Base-by-base conservation (phyloP, 768 basidiomycete species). In the Austroboletus eburneus region DNA sequence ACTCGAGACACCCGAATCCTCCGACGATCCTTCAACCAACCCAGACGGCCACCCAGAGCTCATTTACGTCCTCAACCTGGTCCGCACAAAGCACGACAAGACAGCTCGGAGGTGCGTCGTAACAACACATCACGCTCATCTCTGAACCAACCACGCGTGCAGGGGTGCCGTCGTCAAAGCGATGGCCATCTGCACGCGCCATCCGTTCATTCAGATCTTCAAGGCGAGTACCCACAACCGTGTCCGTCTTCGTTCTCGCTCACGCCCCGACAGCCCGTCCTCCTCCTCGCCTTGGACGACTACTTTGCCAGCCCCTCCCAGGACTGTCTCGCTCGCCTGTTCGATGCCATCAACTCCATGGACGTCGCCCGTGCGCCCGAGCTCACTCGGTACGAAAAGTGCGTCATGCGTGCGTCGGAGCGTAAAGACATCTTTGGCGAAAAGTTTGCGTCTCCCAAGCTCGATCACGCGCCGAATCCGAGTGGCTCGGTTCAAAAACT, bases 161-260 rank as follows among this genome's bases (percentile, higher is more conserved):
- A 94, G 94, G 71, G 94, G 94, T 43, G 94, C 94, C 0, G 80
- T 88, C 50, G 92, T 96, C 48, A 90, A 96, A 68, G 93, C 94
- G 2, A 77, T 97, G 69, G 94, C 94, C 20, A 88, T 97, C 51
- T 93, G 89, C 62, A 94, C 91, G 1, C 81, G 85, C 27, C 87
- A 93, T 67, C 91, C 94, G 0, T 96, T 87, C 64, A 92, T 97
- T 48, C 91, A 96, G 58, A 89, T 96, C 55, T 96, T 92, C 78
- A 93, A 95, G 78, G 92, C 85, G 46, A 51, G 73, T 55, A 3
- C 23, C n/a, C 27, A 12, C 39, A 25, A 18, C 43, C 10, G 21
- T 41, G 7, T 20, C 35, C 25, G 25, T 13, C 30, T 9, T 27
- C n/a, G 27, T 7, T 25, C 40, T 39, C 37, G 40, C 53, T 50